Percentiles rank a stretch among this genome's conserved stretches.
Conservation (phyloP, 495 filamentous ascomycete species). For the Polyplosphaeria fusca region DNA sequence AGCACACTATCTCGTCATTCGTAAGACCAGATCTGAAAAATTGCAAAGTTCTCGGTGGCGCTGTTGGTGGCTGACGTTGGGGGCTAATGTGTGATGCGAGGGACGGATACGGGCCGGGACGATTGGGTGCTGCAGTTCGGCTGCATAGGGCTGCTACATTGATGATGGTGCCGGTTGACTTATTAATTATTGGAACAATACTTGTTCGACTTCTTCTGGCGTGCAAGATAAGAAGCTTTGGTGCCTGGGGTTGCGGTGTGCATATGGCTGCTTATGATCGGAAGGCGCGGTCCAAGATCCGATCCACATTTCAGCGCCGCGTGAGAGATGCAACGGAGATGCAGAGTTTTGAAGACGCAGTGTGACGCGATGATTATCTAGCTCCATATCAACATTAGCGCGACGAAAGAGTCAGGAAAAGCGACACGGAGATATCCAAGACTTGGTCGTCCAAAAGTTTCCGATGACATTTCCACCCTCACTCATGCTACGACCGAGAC, state of each 20-base stretch:
- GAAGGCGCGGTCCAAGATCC: too few species aligned
- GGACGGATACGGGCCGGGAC: neutral
- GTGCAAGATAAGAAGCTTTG: too few species aligned
- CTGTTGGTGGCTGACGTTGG: constrained; percentile 10
- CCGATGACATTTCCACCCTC: neutral
- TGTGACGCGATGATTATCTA: neutral
- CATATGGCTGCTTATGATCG: constrained; percentile 16
- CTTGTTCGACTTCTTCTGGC: too few species aligned
- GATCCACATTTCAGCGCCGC: too few species aligned
- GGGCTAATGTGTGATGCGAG: neutral
- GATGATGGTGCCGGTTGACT: too few species aligned
- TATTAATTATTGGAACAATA: too few species aligned
- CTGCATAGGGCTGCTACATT: neutral
- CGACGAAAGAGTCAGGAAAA: neutral
- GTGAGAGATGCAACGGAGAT: neutral
- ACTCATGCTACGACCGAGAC: neutral
- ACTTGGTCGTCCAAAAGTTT: neutral
- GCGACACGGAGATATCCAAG: neutral
- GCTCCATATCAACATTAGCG: neutral
- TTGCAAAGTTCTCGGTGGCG: neutral
- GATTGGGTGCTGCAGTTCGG: neutral
- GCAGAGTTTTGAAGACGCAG: neutral
- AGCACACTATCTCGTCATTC: too few species aligned
- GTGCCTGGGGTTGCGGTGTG: too few species aligned
- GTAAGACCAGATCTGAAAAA: too few species aligned